A percentile compares a stretch with the other conserved stretches of the same genome.
Evolutionary conservation across 2,329 filamentous ascomycete species (phyloP).

Genomic region (Trichoderma harzianum): DNA sequence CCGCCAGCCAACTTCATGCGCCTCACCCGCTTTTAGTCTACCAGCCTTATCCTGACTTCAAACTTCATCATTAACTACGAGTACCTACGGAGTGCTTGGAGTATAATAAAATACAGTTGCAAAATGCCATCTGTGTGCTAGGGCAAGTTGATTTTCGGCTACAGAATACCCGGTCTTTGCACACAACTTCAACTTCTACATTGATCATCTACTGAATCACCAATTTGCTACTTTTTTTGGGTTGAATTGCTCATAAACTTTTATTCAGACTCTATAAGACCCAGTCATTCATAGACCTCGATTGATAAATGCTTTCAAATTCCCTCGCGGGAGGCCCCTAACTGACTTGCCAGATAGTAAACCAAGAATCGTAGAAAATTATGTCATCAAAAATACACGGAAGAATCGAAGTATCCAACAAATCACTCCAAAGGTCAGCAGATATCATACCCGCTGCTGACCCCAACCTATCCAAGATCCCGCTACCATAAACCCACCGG

Average conservation of each 20-base stretch:
- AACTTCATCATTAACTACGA: background rate
- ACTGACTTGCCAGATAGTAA: background rate
- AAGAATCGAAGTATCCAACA: slow-evolving; percentile 20
- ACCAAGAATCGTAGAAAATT: slow-evolving; percentile 11
- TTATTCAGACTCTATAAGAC: slow-evolving; percentile 17
- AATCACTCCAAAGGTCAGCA: background rate
- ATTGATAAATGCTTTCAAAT: slow-evolving; percentile 7
- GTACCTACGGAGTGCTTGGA: background rate
- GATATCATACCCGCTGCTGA: slow-evolving; percentile 17
- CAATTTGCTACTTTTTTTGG: background rate
- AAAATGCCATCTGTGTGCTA: background rate
- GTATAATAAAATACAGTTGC: background rate
- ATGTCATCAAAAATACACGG: slow-evolving; percentile 18
- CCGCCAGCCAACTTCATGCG: slow-evolving; percentile 15
- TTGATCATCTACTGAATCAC: background rate
- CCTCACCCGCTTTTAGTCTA: background rate
- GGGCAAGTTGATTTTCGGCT: background rate
- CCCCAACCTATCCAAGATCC: background rate
- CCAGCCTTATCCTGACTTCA: background rate
- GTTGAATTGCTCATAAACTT: background rate
- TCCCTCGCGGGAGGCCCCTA: background rate
- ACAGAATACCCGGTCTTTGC: background rate
- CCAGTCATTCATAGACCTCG: slow-evolving; percentile 18
- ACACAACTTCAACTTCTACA: background rate
- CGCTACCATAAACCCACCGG: background rate